Conservation (phyloP, 225 moss, liverwort and hornwort genomes). For the Takakia lepidozioides region DNA sequence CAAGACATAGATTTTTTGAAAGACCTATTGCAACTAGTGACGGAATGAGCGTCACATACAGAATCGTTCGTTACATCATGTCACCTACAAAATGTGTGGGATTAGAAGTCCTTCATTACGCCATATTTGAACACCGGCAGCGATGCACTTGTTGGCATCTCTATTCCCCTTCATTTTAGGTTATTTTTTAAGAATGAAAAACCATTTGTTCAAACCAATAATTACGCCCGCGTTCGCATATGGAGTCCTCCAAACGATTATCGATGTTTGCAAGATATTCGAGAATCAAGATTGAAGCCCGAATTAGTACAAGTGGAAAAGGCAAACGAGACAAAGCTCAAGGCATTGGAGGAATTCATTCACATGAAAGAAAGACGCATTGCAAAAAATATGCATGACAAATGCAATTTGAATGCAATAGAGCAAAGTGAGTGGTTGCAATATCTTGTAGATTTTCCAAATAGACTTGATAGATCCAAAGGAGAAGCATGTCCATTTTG, state of each 20-base stretch:
- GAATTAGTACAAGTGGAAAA: neutral
- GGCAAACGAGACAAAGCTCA: neutral
- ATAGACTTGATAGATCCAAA: neutral
- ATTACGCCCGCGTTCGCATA: too few species aligned
- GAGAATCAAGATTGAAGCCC: neutral
- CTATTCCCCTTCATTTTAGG: neutral
- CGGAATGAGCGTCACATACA: neutral
- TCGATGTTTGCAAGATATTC: too few species aligned
- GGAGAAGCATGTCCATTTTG: neutral
- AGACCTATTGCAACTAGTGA: neutral
- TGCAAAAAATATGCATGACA: neutral
- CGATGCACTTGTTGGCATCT: neutral
- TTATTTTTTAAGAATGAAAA: neutral
- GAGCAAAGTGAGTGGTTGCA: neutral
- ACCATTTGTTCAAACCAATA: neutral
- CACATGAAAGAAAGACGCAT: neutral
- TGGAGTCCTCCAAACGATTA: too few species aligned
- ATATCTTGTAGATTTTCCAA: neutral
- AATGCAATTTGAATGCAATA: neutral
- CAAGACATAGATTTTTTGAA: neutral
- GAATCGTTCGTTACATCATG: neutral
- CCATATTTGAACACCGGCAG: neutral
- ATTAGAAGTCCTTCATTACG: conserved; percentile 2
- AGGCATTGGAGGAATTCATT: conserved; percentile 2
- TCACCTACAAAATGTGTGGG: neutral